Evolutionary conservation across 2,329 filamentous ascomycete genomes (phyloP), one percentile per base, ranked within the genome.

Genomic region (Teratosphaeria epicoccoides): DNA sequence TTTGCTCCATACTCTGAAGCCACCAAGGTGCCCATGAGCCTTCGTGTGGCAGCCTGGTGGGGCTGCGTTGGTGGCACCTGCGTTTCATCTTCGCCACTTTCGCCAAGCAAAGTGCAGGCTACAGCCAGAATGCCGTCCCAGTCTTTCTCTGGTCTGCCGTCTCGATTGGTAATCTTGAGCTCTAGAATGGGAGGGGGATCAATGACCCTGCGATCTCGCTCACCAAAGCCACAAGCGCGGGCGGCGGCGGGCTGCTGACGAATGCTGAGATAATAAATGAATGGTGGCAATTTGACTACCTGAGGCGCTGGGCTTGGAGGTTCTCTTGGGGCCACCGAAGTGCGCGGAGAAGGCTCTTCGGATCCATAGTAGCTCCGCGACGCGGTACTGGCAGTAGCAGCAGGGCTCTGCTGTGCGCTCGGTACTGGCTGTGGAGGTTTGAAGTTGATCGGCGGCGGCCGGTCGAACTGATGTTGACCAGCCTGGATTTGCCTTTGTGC

Each of bases 111-210:
- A 6, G 81, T 84, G 68, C 86, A 90, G 65, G 88, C 84, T 61
- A 91, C 80, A 5, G 66, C 65, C 14, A 66, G 57, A 57, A 68
- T 64, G 11, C 88, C 84, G 52, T 82, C 82, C 59, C 81, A 79
- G 48, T 81, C 80, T 62, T 83, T 80, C 40, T 79, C 77, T 6
- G 65, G 64, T 24, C 85, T 69, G 44, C 73, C 71, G 29, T 70
- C 72, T 1, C 78, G 74, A 55, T 84, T 78, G 49, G 81, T 79
- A 51, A 88, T 79, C 24, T 75, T 73, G 46, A 91, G 77, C 64
- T 91, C 82, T 22, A 93, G 79, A 62, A 93, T 91, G 12, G 87
- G 87, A 2, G 87, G 87, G 40, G 87, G 87, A 63, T 93, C 87
- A 56, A 93, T 87, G 14, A 89, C 86, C 55, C 87, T 79, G 37